phyloP scores from a whole-genome alignment of 192 early-diverging fungal species.

The Dissophora globulifera region DNA sequence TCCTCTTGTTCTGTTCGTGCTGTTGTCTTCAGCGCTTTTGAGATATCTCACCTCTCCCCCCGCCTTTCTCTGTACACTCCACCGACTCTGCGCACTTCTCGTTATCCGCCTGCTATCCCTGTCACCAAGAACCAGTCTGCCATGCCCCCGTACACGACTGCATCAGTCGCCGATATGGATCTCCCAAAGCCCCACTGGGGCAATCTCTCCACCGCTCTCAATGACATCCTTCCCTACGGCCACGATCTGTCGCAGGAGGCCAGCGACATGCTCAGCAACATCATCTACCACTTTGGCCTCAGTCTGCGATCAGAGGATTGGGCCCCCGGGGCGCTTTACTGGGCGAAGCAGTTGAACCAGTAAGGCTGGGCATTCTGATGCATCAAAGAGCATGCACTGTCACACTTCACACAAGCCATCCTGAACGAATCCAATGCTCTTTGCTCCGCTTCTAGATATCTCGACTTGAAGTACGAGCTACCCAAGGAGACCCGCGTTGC shows the following conservation, averaged over 20 bases:
- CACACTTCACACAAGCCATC: too few relatives aligned
- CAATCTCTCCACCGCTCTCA: constrained; percentile 29
- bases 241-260: constrained; percentile 33
- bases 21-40: too few relatives aligned
- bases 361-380: constrained; percentile 26
- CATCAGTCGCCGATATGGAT: constrained; percentile 10
- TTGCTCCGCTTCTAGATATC: constrained; percentile 64
- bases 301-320: constrained; percentile 64
- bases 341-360: constrained; percentile 69
- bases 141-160: constrained; percentile 22
- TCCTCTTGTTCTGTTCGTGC: too few relatives aligned
- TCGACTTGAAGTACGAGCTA: constrained; percentile 72
- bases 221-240: constrained; percentile 49
- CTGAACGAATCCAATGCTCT: too few relatives aligned
- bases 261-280: constrained; percentile 39
- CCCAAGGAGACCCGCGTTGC: constrained; percentile 63
- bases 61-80: too few relatives aligned
- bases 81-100: too few relatives aligned
- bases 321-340: constrained; percentile 61
- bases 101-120: too few relatives aligned
- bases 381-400: not conserved
- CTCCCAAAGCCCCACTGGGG: constrained; percentile 25
- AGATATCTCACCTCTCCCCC: too few relatives aligned
- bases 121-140: not conserved
- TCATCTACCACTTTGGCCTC: constrained; percentile 33